phyloP scores from a whole-genome alignment of 2,329 filamentous ascomycete species.

The Colletotrichum eleusines region DNA sequence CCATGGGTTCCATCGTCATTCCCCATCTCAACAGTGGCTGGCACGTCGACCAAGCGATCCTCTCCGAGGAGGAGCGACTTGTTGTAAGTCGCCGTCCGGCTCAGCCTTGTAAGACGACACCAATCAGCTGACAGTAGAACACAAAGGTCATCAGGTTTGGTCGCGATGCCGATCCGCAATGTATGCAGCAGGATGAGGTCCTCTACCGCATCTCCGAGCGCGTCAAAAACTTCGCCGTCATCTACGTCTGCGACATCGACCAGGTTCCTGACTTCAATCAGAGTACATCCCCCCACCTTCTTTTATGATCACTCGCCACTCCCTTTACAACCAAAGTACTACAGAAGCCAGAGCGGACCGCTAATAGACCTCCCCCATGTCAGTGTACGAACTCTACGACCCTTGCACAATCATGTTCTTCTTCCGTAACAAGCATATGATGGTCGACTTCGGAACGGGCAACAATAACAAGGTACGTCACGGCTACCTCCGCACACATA shows the following conservation, averaged over 20 bases:
- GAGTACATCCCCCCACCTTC: conserved; percentile 57
- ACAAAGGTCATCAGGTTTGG: conserved; percentile 49
- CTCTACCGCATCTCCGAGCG: conserved; percentile 93
- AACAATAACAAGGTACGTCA: conserved; percentile 97
- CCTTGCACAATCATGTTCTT: conserved; percentile 96
- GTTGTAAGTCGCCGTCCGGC: conserved; percentile 81
- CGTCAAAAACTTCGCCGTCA: conserved; percentile 92
- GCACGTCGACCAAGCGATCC: conserved; percentile 73
- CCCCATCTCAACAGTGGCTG: conserved; percentile 92
- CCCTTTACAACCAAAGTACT: background rate
- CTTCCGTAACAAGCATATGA: conserved; percentile 99
- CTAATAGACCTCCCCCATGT: background rate
- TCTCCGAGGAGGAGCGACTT: conserved; percentile 87
- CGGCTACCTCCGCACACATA: conserved; percentile 70
- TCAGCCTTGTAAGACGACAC: conserved; percentile 53
- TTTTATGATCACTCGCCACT: background rate
- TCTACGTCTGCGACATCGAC: conserved; percentile 95
- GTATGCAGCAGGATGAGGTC: conserved; percentile 85
- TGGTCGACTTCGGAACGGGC: conserved; percentile 96
- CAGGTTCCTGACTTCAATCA: conserved; percentile 93
- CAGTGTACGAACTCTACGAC: conserved; percentile 77
- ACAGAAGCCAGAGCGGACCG: background rate
- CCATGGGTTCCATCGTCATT: conserved; percentile 86
- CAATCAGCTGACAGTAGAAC: background rate
- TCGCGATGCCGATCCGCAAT: conserved; percentile 84